These are phyloP conservation scores for Podochytrium sp. DNA, from an alignment of 192 early-diverging fungal genomes.

Conservation along the genomic window DNA sequence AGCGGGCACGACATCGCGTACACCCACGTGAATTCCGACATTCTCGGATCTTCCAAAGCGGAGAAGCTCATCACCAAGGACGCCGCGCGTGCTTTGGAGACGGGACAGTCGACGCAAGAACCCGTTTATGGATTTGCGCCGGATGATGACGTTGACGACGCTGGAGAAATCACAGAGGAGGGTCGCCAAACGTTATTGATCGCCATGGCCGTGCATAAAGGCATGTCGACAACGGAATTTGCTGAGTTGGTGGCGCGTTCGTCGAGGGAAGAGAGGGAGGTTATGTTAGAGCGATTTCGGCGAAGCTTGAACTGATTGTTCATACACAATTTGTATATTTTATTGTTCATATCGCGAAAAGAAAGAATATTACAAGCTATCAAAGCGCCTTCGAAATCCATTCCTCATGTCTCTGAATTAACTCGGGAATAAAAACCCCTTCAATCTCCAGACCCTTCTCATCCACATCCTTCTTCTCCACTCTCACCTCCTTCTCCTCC, in stretches of 20 bases:
- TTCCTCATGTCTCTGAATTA: slow-evolving; percentile 64
- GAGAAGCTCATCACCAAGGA: background rate
- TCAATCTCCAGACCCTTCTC: slow-evolving; percentile 70
- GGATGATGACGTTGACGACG: background rate
- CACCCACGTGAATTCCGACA: background rate
- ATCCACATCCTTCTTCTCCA: slow-evolving; percentile 55
- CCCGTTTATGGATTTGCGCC: background rate
- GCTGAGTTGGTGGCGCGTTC: background rate
- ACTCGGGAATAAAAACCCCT: slow-evolving; percentile 69
- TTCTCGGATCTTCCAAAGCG: background rate
- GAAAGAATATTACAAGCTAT: too few species aligned
- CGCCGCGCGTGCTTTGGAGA: background rate
- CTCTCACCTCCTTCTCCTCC: slow-evolving; percentile 46
- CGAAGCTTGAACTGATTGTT: background rate
- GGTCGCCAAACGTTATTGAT: background rate
- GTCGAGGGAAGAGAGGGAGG: background rate
- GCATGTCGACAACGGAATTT: background rate
- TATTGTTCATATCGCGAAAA: too few species aligned
- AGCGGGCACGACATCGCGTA: background rate
- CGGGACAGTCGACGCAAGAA: background rate
- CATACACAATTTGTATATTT: too few species aligned
- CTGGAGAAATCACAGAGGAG: background rate
- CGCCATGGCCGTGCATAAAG: background rate
- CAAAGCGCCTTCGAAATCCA: slow-evolving; percentile 58
- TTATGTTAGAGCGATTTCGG: background rate